phyloP scores from a whole-genome alignment of 1,284 basidiomycete genomes.

The Marasmius tenuissimus region DNA sequence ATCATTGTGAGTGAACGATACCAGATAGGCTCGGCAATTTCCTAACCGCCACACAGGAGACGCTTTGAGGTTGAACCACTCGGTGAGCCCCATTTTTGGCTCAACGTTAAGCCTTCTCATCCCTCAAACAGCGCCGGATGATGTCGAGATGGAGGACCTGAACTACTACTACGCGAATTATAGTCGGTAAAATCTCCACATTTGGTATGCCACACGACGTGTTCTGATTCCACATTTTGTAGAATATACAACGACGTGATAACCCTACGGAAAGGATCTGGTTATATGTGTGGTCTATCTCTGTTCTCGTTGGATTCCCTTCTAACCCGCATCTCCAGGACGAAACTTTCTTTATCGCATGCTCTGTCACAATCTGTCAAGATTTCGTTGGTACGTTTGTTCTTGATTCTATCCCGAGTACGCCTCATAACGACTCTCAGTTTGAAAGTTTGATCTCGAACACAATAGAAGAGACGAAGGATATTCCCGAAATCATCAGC shows the following conservation, averaged over 20 bases:
- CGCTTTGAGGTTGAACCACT: slow-evolving; percentile 92
- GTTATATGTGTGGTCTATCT: slow-evolving; percentile 79
- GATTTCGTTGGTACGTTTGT: slow-evolving; percentile 74
- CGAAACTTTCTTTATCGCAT: slow-evolving; percentile 93
- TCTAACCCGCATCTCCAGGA: slow-evolving; percentile 52
- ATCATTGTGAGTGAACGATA: slow-evolving; percentile 66
- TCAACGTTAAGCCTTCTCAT: neutral
- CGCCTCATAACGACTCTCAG: slow-evolving; percentile 30
- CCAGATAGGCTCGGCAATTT: slow-evolving; percentile 5
- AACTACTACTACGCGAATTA: slow-evolving; percentile 98
- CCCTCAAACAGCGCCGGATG: slow-evolving; percentile 60
- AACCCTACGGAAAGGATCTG: slow-evolving; percentile 90
- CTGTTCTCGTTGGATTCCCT: slow-evolving; percentile 5
- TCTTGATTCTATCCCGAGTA: slow-evolving; percentile 2
- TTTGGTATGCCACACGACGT: slow-evolving; percentile 10
- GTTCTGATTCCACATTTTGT: slow-evolving; percentile 1
- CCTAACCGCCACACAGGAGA: slow-evolving; percentile 53
- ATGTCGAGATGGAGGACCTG: slow-evolving; percentile 93
- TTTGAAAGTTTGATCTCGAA: slow-evolving; percentile 92
- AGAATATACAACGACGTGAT: slow-evolving; percentile 99
- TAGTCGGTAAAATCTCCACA: slow-evolving; percentile 64
- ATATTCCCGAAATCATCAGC: slow-evolving; percentile 91
- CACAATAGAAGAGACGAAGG: slow-evolving; percentile 96
- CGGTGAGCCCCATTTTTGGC: slow-evolving; percentile 39
- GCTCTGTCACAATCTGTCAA: slow-evolving; percentile 96